These are phyloP conservation scores for Phlebiopsis flavidoalba DNA, from an alignment of 768 basidiomycete species.

Conservation along the genomic window DNA sequence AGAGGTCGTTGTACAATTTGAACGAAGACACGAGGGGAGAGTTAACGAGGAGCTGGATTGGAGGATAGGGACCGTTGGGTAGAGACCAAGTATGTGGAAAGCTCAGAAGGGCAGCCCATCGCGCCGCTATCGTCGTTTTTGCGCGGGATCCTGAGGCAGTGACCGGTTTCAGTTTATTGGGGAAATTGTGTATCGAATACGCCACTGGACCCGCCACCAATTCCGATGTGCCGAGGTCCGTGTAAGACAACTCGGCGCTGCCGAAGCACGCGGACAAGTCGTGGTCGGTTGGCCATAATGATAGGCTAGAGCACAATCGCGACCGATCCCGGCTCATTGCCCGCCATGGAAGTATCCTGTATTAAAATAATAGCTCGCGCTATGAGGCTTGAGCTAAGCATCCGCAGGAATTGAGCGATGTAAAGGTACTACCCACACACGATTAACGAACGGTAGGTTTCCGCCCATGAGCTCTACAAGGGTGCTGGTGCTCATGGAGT, in stretches of 20 bases:
- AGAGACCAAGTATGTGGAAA: conserved; percentile 47
- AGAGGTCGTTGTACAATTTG: conserved; percentile 34
- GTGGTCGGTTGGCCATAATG: conserved; percentile 47
- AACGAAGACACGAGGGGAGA: conserved; percentile 44
- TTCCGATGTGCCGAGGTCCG: conserved; percentile 42
- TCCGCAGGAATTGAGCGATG: neutral
- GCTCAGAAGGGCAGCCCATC: conserved; percentile 45
- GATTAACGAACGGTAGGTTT: conserved; percentile 32
- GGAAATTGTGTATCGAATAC: too few relatives aligned
- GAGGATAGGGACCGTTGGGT: conserved; percentile 44
- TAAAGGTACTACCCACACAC: conserved; percentile 27
- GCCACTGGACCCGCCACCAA: conserved; percentile 33
- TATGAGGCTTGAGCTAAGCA: conserved; percentile 13
- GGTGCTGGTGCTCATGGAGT: conserved; percentile 44
- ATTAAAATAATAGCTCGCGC: conserved; percentile 41
- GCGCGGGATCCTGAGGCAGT: conserved; percentile 34
- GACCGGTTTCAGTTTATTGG: too few relatives aligned
- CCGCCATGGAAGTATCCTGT: conserved; percentile 43
- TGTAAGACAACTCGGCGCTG: conserved; percentile 39
- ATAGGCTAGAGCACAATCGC: conserved; percentile 41
- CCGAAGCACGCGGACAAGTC: conserved; percentile 42
- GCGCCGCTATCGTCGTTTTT: conserved; percentile 51
- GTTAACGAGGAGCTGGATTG: conserved; percentile 41
- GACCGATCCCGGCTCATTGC: conserved; percentile 48
- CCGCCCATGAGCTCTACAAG: conserved; percentile 45